These are phyloP conservation scores for Ogataea nonfermentans DNA, from an alignment of 805 yeast genomes.

Conservation along the genomic window DNA sequence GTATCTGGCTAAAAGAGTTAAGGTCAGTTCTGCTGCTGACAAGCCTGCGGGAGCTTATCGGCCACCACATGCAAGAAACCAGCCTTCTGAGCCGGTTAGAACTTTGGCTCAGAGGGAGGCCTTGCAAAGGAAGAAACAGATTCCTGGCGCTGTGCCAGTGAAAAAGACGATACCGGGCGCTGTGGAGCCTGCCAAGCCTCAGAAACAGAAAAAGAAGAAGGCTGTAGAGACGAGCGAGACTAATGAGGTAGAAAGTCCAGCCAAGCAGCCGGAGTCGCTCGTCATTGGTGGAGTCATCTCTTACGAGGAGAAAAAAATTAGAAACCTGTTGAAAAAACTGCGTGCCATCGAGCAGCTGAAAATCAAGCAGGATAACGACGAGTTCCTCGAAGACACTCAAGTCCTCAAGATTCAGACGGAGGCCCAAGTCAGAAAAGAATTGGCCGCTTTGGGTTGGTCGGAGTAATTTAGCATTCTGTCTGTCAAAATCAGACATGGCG, in stretches of 20 bases:
- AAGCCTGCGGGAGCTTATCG: conserved; percentile 89
- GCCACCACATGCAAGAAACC: conserved; percentile 84
- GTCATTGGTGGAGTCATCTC: conserved; percentile 63
- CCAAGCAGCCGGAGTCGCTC: conserved; percentile 32
- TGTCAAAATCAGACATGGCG: conserved; percentile 6
- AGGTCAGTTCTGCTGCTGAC: conserved; percentile 28
- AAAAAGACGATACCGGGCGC: conserved; percentile 58
- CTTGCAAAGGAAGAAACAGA: conserved; percentile 24
- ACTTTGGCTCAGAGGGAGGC: conserved; percentile 60
- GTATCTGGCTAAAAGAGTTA: conserved; percentile 43
- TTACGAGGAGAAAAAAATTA: conserved; percentile 87
- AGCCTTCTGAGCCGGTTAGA: conserved; percentile 40
- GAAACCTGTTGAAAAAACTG: conserved; percentile 86
- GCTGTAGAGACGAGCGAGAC: conserved; percentile 45
- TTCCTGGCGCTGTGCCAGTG: conserved; percentile 30
- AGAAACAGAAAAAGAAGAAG: conserved; percentile 74
- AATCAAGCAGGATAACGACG: conserved; percentile 79
- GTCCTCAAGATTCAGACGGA: conserved; percentile 86
- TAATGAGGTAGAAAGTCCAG: conserved; percentile 26
- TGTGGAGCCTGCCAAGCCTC: conserved; percentile 41
- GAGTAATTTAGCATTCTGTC: conserved; percentile 19
- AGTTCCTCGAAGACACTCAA: conserved; percentile 89
- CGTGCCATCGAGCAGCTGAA: conserved; percentile 94
- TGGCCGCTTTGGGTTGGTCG: conserved; percentile 66
- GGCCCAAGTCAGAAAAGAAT: conserved; percentile 71